A percentile compares a stretch with the other conserved stretches of the same genome.
phyloP scores from a whole-genome alignment of 768 basidiomycete species.

The Lentinus tigrinus region DNA sequence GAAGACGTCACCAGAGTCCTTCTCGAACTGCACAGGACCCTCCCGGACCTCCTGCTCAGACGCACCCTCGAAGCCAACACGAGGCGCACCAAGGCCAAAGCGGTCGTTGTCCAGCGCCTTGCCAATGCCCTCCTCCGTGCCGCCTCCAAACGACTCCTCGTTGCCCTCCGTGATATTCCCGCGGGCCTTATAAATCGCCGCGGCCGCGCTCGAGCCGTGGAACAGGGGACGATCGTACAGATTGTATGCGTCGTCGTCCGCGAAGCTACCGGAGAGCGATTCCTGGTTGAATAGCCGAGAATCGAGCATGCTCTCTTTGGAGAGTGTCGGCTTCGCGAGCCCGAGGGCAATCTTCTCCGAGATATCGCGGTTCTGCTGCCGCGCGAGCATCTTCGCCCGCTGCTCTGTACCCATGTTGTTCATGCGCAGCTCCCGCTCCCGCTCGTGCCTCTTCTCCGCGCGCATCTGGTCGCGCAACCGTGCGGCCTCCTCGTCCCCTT shows the following conservation, averaged over 20 bases:
- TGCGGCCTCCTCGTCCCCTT: conserved; percentile 82
- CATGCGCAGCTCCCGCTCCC: conserved; percentile 98
- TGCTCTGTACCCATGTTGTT: conserved; percentile 98
- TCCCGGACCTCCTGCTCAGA: conserved; percentile 79
- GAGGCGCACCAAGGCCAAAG: conserved; percentile 83
- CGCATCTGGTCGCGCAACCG: conserved; percentile 89
- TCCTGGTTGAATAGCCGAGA: conserved; percentile 98
- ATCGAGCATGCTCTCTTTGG: conserved; percentile 97
- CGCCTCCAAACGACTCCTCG: conserved; percentile 91
- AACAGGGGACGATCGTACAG: conserved; percentile 95
- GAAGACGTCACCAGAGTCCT: conserved; percentile 95
- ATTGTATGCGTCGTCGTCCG: conserved; percentile 90
- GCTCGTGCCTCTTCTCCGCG: conserved; percentile 86
- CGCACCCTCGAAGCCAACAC: conserved; percentile 90
- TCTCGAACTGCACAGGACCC: conserved; percentile 98
- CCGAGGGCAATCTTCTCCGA: conserved; percentile 99
- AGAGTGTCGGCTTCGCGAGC: conserved; percentile 92
- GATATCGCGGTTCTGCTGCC: conserved; percentile 97
- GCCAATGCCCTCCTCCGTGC: conserved; percentile 92
- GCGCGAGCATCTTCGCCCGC: conserved; percentile 91
- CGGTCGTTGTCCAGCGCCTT: conserved; percentile 91
- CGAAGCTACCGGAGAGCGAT: conserved; percentile 76
- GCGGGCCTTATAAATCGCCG: conserved; percentile 98
- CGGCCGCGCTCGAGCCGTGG: conserved; percentile 92
- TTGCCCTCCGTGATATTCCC: conserved; percentile 83